Conservation (phyloP, 1,139 yeast genomes). For the Debaryomyces subglobosus region DNA sequence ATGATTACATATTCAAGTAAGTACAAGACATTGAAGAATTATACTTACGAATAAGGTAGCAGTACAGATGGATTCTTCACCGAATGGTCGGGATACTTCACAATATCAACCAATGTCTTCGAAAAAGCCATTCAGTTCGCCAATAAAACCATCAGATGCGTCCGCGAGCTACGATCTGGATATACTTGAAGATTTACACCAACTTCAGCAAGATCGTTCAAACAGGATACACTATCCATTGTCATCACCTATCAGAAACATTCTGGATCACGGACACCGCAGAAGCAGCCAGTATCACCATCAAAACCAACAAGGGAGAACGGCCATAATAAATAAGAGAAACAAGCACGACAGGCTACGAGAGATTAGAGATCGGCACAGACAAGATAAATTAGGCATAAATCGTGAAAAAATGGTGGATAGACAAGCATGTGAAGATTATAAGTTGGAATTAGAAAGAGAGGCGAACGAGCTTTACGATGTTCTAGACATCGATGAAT, state of each 20-base stretch:
- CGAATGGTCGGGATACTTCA: neutral
- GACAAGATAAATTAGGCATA: conserved; percentile 25
- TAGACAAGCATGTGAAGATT: conserved; percentile 25
- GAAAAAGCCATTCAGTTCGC: conserved; percentile 15
- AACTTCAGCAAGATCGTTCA: conserved; percentile 22
- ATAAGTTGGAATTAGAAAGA: conserved; percentile 18
- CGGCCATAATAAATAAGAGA: conserved; percentile 20
- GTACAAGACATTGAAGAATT: neutral
- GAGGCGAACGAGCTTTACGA: conserved; percentile 20
- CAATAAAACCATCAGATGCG: conserved; percentile 11
- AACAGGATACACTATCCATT: conserved; percentile 25
- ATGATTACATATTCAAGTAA: neutral
- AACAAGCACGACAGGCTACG: conserved; percentile 32
- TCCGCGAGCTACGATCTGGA: conserved; percentile 2
- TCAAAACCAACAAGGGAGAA: conserved; percentile 3
- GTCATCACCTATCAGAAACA: conserved; percentile 21
- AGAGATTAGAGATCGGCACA: conserved; percentile 32
- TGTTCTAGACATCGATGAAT: conserved; percentile 29
- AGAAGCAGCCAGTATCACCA: conserved; percentile 7
- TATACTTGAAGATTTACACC: conserved; percentile 19
- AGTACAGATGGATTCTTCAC: conserved; percentile 12
- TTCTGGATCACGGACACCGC: neutral
- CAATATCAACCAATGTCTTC: conserved; percentile 16
- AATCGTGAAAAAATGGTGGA: conserved; percentile 30
- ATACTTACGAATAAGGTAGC: conserved; percentile 14